These are phyloP conservation scores for Komagataella mondaviorum DNA, from an alignment of 805 yeast genomes.

Conservation along the genomic window DNA sequence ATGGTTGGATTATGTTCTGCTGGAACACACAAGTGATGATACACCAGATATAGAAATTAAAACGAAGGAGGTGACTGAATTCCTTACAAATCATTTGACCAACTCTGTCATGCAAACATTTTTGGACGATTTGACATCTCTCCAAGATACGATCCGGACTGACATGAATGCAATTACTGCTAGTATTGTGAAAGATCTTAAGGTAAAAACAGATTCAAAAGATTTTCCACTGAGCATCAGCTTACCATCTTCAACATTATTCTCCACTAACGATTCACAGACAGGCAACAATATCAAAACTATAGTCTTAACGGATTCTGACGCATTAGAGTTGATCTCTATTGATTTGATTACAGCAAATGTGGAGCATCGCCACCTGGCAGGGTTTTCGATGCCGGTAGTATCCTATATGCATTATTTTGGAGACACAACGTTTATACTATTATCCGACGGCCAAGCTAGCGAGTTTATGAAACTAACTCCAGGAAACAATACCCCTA, in stretches of 20 bases:
- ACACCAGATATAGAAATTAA: conserved; percentile 7
- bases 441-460: not conserved
- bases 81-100: conserved; percentile 12
- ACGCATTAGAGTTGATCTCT: not conserved
- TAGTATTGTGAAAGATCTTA: conserved; percentile 3
- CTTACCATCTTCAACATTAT: not conserved
- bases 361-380: not conserved
- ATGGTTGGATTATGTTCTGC: conserved; percentile 27
- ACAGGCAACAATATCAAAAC: not conserved
- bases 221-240: not conserved
- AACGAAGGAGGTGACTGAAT: conserved; percentile 18
- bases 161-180: not conserved
- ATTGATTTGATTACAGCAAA: not conserved
- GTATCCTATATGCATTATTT: not conserved
- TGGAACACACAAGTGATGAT: conserved; percentile 24
- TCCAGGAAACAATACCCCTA: not conserved
- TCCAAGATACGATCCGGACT: not conserved
- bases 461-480: not conserved
- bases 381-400: not conserved
- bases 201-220: not conserved
- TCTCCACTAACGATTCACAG: not conserved
- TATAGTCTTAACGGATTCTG: not conserved
- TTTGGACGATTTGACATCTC: not conserved
- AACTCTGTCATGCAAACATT: not conserved
- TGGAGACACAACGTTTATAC: not conserved